phyloP scores from a whole-genome alignment of 257 asterid species.

The Solanum pennellii region DNA sequence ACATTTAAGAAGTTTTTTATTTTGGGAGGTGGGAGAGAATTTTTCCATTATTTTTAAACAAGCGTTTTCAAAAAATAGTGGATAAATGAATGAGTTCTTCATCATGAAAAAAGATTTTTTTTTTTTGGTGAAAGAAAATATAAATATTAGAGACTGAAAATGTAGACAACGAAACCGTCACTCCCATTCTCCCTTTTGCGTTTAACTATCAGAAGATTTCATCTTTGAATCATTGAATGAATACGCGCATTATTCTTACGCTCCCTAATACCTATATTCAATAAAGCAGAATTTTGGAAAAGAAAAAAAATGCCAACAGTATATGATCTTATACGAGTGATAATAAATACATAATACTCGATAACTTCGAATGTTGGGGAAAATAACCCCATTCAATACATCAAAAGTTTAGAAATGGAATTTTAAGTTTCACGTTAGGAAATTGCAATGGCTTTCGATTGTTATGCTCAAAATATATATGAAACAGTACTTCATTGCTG shows the following conservation, averaged over 20 bases:
- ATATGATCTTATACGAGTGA: background rate
- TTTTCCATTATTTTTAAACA: no score
- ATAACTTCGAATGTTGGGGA: background rate
- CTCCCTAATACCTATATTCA: background rate
- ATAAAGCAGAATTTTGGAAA: background rate
- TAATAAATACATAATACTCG: background rate
- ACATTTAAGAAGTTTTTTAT: background rate
- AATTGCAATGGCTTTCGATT: background rate
- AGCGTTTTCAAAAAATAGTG: background rate
- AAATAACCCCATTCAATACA: background rate
- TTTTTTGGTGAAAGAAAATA: background rate
- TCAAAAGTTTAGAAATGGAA: background rate
- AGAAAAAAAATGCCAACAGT: background rate
- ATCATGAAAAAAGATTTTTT: background rate
- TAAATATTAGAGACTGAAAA: no score
- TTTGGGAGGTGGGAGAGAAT: background rate
- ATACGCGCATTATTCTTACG: no score
- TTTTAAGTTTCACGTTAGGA: background rate
- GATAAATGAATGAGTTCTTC: background rate
- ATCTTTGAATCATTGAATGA: no score
- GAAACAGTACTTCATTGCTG: background rate
- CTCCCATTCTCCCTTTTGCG: no score
- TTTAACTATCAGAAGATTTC: no score
- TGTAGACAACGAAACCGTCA: no score
- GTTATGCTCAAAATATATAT: background rate